Evolutionary conservation across 148 eudicot species (phyloP).

Genomic region (Cornus kousa): DNA sequence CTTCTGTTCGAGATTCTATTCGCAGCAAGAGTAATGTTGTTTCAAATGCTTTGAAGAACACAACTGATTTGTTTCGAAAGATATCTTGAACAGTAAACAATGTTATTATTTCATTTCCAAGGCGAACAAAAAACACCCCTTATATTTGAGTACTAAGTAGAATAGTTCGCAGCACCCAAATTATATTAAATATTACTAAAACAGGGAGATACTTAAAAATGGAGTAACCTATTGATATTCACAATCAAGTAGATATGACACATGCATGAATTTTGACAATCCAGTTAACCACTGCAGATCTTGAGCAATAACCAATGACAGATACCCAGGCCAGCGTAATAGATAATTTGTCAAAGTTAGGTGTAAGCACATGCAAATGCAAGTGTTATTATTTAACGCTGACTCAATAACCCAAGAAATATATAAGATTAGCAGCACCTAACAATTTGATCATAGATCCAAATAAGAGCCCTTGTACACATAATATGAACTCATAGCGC

Average conservation of each 20-base stretch:
- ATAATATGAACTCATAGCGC: not conserved
- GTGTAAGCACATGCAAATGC: conserved; percentile 10
- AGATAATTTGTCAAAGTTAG: not conserved
- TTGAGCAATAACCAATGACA: not conserved
- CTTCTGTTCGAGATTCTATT: too few relatives aligned
- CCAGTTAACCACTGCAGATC: not conserved
- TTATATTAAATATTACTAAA: not conserved
- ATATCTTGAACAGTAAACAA: not conserved
- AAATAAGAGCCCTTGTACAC: not conserved
- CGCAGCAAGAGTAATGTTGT: not conserved
- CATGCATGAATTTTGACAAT: not conserved
- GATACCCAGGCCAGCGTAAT: too few relatives aligned
- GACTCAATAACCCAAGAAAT: not conserved
- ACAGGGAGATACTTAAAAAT: too few relatives aligned
- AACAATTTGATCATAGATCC: too few relatives aligned
- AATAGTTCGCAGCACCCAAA: not conserved
- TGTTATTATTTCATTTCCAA: not conserved
- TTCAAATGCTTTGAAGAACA: too few relatives aligned
- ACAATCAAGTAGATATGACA: not conserved
- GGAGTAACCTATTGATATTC: not conserved
- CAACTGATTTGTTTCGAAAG: too few relatives aligned
- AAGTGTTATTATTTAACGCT: not conserved
- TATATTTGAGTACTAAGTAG: not conserved
- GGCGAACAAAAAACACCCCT: not conserved
- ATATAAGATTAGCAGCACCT: not conserved